Base-by-base conservation (phyloP, 2,329 filamentous ascomycete species). In the Leptographium flavum region DNA sequence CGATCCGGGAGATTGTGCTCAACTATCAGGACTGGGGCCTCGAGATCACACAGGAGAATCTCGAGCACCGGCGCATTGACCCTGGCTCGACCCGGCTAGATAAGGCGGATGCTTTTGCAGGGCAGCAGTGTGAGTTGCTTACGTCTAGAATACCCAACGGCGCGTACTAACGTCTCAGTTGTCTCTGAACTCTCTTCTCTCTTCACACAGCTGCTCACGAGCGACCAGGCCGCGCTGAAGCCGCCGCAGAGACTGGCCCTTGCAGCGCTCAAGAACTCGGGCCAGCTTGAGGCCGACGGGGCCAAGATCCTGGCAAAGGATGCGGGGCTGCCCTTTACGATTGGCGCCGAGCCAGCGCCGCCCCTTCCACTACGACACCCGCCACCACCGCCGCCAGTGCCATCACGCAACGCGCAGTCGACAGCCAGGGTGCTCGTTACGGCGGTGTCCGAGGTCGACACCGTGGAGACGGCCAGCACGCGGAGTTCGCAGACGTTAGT, bases 231-330 rank as follows among this genome's bases (percentile, higher is more conserved):
- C 11, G 79, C 73, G 15, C 77, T 88, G 27, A 76, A 71, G 37
- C 87, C 87, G 2, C 79, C 80, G 4, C 80, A 83, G 53, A 77
- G 86, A 52, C 71, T 95, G 30, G 87, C 87, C 23, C 81, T 87
- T 42, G 74, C 88, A 33, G 87, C 87, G 1, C 68, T 94, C 21
- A 75, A 65, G 32, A 54, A 55, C 31, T 50, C 59, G 2, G 53
- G 56, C 14, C 55, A 56, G 45, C 52, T 57, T 1, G 49, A 54
- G 19, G 42, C 48, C 4, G 51, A 51, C 43, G 52, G 51, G 6
- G 46, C 42, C 13, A 45, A 46, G 28, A 40, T 51, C 17, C 43
- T 50, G 32, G 27, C 42, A 2, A 42, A 42, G 10, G 47, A 49
- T 2, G 22, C 39, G 9, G 47, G 46, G 0, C 46, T 48, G 7